Evolutionary conservation across 352 stramenopile genomes (phyloP), one percentile per base, ranked within the genome.

Genomic region (Blastocystis sp.): DNA sequence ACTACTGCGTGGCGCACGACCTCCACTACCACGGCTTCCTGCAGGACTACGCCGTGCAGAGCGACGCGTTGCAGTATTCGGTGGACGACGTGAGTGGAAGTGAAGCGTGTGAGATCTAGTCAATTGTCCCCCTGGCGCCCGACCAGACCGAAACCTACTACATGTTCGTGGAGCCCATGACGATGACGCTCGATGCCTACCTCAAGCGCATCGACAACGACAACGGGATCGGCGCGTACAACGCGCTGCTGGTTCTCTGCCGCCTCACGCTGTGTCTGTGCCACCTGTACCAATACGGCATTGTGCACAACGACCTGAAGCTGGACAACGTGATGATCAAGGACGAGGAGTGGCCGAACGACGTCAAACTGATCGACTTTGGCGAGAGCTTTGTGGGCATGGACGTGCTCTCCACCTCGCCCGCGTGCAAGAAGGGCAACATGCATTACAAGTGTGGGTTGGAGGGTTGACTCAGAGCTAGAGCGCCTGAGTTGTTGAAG

Each of bases 231-330:
- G 69, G 69, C 29, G n/a, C n/a, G 24, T 80, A 65, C 55, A 45
- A 80, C 29, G 45, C 69, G 35, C 45, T 80, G 26, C 55, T 41
- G 16, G 69, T 80, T 26, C 35, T 80, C 35, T 45, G 55, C 24
- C 31, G 37, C 6, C 29, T 80, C 3, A 29, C 39, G 2, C 39
- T 80, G 37, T 37, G n/a, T 10, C 13, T 80, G 35, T 37, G 31
- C 19, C 33, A 80, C 29, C 60, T 37, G 55, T 80, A 45, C 55
- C 39, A 26, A 16, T 61, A 61, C 31, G 39, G 45, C 19, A 61
- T 80, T 29, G 69, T 80, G 10, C 69, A 80, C n/a, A 80, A 80
- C n/a, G 69, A 80, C 50, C 39, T 80, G 0, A 80, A 80, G n/a
- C 69, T 41, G 1, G 69, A 80, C 60, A 80, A 80, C n/a, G 35